These are phyloP conservation scores for Scytalidium lignicola DNA, from an alignment of 2,329 filamentous ascomycete genomes.

Conservation along the genomic window DNA sequence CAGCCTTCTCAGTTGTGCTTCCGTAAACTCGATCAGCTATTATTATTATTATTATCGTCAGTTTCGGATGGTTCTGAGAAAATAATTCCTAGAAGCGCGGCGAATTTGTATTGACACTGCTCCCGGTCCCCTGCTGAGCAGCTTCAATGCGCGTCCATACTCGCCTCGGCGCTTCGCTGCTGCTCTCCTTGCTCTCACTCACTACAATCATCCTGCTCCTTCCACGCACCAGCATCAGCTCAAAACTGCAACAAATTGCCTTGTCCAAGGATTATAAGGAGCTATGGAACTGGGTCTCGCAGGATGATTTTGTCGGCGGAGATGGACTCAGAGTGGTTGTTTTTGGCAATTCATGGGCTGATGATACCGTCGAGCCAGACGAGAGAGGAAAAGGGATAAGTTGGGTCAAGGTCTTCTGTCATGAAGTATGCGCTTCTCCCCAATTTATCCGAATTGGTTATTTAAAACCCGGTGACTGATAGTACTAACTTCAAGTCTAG, in stretches of 20 bases:
- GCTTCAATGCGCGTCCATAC: slow-evolving; percentile 7
- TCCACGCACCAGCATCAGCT: slow-evolving; percentile 9
- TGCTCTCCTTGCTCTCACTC: slow-evolving; percentile 18
- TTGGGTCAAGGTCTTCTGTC: slow-evolving; percentile 23
- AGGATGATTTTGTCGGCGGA: not conserved
- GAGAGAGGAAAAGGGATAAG: slow-evolving; percentile 17
- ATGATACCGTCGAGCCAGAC: slow-evolving; percentile 13
- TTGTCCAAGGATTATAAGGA: slow-evolving; percentile 10
- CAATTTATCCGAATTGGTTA: not conserved
- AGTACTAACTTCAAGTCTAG: slow-evolving; percentile 7
- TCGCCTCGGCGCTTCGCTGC: slow-evolving; percentile 15
- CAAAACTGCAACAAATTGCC: slow-evolving; percentile 16
- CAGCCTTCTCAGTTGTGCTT: not conserved
- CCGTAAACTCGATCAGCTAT: too few relatives aligned
- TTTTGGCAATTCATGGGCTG: slow-evolving; percentile 28
- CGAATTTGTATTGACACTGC: not conserved
- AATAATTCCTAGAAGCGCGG: not conserved
- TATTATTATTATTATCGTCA: too few relatives aligned
- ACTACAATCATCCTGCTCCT: slow-evolving; percentile 15
- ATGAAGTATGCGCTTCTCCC: slow-evolving; percentile 18
- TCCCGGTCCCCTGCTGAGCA: not conserved
- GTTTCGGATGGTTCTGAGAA: too few relatives aligned
- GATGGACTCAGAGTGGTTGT: slow-evolving; percentile 21
- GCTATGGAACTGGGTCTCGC: slow-evolving; percentile 16
- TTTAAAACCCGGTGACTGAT: not conserved